Evolutionary conservation across 306 rosid species (phyloP), one percentile per base, ranked within the genome.

Genomic region (Vigna nakashimae): DNA sequence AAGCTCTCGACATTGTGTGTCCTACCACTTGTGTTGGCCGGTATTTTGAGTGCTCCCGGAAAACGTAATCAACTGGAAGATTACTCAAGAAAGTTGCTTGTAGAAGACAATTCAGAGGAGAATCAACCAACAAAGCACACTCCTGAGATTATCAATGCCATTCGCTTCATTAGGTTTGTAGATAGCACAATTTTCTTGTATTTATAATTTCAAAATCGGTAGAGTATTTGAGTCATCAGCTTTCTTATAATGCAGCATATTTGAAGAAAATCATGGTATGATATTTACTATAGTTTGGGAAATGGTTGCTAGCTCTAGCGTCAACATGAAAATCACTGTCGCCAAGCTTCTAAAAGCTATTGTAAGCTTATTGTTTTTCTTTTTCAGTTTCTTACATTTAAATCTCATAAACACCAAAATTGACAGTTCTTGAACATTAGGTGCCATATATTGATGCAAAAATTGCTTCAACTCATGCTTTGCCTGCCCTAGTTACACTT

Each of bases 81-180:
- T 82, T 91, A 91, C 83, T 80, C 81, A 78, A 89, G 94, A 81
- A 91, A 86, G 84, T 75, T 88, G 77, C 74, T 95, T 51, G 78
- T 90, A 45, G 92, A 87, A 84, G 88, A 84, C 82, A 79, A 67
- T 65, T 70, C 66, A 10, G 80, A 83, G 84, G 93, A 92, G 69
- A 77, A 79, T 74, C 88, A 20, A 16, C 70, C 89, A 58, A 64
- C 80, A 69, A 87, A 87, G 78, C 85, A 69, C 75, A 84, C 57
- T 36, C 53, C 80, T 55, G 98, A 92, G 82, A 87, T 92, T 64
- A 59, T 89, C 78, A 91, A 92, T 73, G 96, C 96, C 72, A 80
- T 95, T 79, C 98, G 97, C 66, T 95, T 95, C 82, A 80, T 95
- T 67, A 91, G 98, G 98, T 95, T 82, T 78, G 98, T 86, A 69